phyloP scores from a whole-genome alignment of 202 grass and related monocot genomes.

The Schoenoplectus triqueter region DNA sequence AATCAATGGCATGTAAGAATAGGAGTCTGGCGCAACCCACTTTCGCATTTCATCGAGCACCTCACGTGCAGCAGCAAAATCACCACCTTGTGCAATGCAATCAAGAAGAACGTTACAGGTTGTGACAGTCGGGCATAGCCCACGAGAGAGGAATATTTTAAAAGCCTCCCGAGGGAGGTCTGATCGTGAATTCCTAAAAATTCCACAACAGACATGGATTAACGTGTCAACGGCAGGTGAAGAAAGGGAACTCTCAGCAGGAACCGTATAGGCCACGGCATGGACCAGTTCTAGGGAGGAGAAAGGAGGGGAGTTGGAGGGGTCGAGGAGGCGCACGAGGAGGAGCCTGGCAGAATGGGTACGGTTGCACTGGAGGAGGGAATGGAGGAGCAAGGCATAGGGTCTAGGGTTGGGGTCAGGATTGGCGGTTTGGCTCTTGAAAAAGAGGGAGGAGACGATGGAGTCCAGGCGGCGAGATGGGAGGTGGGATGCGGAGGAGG shows the following conservation, averaged over 20 bases:
- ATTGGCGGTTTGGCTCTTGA: conserved; percentile 14
- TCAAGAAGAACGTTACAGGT: conserved; percentile 64
- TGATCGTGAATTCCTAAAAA: conserved; percentile 41
- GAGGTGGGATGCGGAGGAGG: conserved; percentile 43
- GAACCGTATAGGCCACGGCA: conserved; percentile 44
- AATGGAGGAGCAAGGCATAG: conserved; percentile 49
- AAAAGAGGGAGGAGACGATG: conserved; percentile 38
- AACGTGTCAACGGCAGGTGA: conserved; percentile 54
- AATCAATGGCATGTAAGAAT: conserved; percentile 68
- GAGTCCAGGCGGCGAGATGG: conserved; percentile 43
- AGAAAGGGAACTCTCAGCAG: conserved; percentile 3
- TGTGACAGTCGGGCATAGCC: conserved; percentile 53
- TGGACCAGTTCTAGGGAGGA: conserved; percentile 28
- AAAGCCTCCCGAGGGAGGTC: conserved; percentile 48
- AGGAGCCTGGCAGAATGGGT: conserved; percentile 47
- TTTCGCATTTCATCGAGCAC: conserved; percentile 70
- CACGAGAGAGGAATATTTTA: conserved; percentile 45
- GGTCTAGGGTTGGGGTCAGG: conserved; percentile 45
- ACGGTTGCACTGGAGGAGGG: conserved; percentile 51
- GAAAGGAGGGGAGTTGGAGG: conserved; percentile 38
- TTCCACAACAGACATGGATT: conserved; percentile 45
- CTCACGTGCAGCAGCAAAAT: conserved; percentile 41
- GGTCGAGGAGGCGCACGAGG: conserved; percentile 51
- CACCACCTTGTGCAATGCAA: conserved; percentile 19
- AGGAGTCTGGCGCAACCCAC: conserved; percentile 47